A percentile compares a stretch with the other conserved stretches of the same genome.
Conservation (phyloP, 1,139 yeast species). For the Groenewaldozyma sp. region DNA sequence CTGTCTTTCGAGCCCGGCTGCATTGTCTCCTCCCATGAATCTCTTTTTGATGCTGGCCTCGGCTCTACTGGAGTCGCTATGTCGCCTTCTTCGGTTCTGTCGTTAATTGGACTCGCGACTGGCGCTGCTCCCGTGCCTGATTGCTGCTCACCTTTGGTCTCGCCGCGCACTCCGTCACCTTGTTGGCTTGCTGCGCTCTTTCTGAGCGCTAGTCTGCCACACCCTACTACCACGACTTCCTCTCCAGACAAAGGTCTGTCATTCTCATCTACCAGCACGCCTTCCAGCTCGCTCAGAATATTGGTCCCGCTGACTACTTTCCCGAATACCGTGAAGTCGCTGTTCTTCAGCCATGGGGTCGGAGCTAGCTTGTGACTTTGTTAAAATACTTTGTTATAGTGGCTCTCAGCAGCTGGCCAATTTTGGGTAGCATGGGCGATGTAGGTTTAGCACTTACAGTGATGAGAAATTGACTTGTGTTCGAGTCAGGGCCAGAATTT, state of each 20-base stretch:
- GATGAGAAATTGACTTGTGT: slow-evolving; percentile 70
- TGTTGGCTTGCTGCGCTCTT: neutral
- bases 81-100: no score
- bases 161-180: no score
- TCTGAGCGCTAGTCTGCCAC: slow-evolving; percentile 5
- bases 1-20: no score
- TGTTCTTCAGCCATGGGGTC: slow-evolving; percentile 37
- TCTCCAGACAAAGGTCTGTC: slow-evolving; percentile 34
- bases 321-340: slow-evolving; percentile 67
- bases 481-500: slow-evolving; percentile 49
- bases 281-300: slow-evolving; percentile 35
- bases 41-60: no score
- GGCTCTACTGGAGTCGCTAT: no score
- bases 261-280: slow-evolving; percentile 23
- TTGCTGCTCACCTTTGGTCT: no score
- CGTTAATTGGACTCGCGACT: no score
- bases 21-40: no score
- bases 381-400: no score
- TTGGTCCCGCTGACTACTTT: slow-evolving; percentile 55
- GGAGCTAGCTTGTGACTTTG: slow-evolving; percentile 16
- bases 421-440: neutral
- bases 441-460: slow-evolving; percentile 21
- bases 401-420: no score
- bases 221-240: slow-evolving; percentile 41
- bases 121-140: no score